Percentiles rank a stretch among this genome's conserved stretches.
Evolutionary conservation across 148 eudicot genomes (phyloP).

Genomic region (Heliosperma pusillum): DNA sequence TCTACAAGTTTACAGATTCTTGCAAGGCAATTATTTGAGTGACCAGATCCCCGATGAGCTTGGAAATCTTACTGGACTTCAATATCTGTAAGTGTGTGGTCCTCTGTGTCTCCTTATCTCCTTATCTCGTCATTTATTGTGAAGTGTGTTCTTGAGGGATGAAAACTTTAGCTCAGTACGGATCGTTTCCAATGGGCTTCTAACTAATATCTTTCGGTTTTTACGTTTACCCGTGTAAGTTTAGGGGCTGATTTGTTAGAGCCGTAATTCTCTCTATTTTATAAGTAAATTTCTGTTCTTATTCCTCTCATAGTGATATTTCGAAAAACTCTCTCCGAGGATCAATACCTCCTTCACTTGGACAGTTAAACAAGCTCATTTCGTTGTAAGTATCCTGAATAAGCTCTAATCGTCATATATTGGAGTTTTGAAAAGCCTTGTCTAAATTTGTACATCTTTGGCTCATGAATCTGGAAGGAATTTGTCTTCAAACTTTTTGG

Average conservation of each 20-base stretch:
- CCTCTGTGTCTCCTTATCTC: background rate
- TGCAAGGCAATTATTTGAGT: constrained; percentile 89
- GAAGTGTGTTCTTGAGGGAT: background rate
- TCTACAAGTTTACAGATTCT: constrained; percentile 44
- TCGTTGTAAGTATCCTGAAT: constrained; percentile 54
- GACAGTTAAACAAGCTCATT: constrained; percentile 62
- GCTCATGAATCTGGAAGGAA: constrained; percentile 51
- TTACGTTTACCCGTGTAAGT: background rate
- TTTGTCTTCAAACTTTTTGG: constrained; percentile 82
- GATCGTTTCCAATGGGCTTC: background rate
- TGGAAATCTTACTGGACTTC: constrained; percentile 74
- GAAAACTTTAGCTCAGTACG: background rate
- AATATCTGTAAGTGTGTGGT: constrained; percentile 65
- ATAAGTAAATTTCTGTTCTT: constrained; percentile 16
- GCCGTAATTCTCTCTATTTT: background rate
- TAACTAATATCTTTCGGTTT: background rate
- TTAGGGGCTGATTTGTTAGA: background rate
- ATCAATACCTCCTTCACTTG: constrained; percentile 76
- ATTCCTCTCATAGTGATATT: constrained; percentile 58
- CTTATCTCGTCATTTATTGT: background rate
- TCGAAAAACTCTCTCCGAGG: constrained; percentile 87
- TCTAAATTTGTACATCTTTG: constrained; percentile 1
- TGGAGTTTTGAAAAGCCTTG: constrained; percentile 5
- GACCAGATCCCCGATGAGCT: constrained; percentile 67
- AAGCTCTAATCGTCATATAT: constrained; percentile 9